Evolutionary conservation across 2,329 filamentous ascomycete genomes (phyloP).

Genomic region (Aspergillus sp.): DNA sequence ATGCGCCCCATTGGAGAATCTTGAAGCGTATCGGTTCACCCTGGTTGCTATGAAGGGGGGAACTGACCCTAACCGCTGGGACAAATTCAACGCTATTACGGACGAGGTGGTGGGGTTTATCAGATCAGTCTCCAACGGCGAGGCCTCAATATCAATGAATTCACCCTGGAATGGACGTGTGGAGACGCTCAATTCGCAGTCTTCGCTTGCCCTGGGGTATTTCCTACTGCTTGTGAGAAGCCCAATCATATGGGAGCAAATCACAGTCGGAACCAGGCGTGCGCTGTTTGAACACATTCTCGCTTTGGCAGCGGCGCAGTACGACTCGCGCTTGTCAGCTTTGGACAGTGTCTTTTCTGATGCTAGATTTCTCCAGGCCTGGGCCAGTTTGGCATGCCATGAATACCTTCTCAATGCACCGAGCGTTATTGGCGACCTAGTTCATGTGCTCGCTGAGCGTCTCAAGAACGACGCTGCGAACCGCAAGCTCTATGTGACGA

Average conservation of each 20-base stretch:
- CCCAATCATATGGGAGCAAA: conserved; percentile 19
- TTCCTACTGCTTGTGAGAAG: conserved; percentile 23
- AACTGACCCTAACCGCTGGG: conserved; percentile 12
- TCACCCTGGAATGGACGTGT: conserved; percentile 29
- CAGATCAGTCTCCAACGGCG: conserved; percentile 13
- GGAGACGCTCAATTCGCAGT: conserved; percentile 23
- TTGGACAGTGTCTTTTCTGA: conserved; percentile 18
- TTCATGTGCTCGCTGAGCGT: conserved; percentile 22
- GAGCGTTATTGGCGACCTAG: conserved; percentile 24
- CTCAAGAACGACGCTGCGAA: conserved; percentile 22
- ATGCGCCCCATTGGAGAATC: conserved; percentile 24
- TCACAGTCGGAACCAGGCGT: conserved; percentile 22
- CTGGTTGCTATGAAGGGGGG: conserved; percentile 17
- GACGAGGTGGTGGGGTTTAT: conserved; percentile 18
- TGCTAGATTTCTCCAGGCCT: conserved; percentile 27
- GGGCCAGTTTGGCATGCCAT: conserved; percentile 29
- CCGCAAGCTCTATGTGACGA: conserved; percentile 23
- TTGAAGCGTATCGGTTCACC: conserved; percentile 29
- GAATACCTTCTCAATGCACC: conserved; percentile 30
- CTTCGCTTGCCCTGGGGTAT: conserved; percentile 25
- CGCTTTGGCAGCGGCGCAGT: conserved; percentile 21
- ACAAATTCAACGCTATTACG: conserved; percentile 16
- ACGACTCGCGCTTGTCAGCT: conserved; percentile 12
- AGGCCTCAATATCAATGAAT: conserved; percentile 17
- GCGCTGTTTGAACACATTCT: conserved; percentile 26